Conservation (phyloP, 2,329 filamentous ascomycete species). For the Nemania abortiva region DNA sequence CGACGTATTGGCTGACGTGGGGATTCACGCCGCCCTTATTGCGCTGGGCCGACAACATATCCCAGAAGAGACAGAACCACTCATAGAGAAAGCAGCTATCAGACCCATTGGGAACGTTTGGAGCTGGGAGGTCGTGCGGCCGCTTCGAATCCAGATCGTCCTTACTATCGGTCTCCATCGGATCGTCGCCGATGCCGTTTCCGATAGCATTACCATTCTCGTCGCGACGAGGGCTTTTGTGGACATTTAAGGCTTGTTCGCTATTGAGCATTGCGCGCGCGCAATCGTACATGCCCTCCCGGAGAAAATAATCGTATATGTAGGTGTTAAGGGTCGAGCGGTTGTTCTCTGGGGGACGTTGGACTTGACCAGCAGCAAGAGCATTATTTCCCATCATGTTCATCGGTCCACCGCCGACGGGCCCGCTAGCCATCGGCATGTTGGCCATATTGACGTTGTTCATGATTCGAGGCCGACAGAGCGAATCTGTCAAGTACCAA, state of each 20-base stretch:
- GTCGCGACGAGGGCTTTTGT: slow-evolving; percentile 76
- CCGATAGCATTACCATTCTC: slow-evolving; percentile 74
- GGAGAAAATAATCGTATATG: slow-evolving; percentile 92
- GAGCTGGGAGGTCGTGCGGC: slow-evolving; percentile 82
- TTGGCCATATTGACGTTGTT: slow-evolving; percentile 76
- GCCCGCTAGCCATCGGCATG: slow-evolving; percentile 76
- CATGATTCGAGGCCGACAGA: slow-evolving; percentile 61
- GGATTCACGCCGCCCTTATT: slow-evolving; percentile 70
- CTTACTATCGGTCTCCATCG: slow-evolving; percentile 87
- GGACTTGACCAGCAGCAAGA: slow-evolving; percentile 53
- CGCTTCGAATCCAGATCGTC: slow-evolving; percentile 80
- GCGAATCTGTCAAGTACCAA: slow-evolving; percentile 51
- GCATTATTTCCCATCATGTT: slow-evolving; percentile 73
- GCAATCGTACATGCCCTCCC: slow-evolving; percentile 84
- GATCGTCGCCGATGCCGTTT: slow-evolving; percentile 78
- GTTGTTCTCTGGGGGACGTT: slow-evolving; percentile 56
- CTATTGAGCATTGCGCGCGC: slow-evolving; percentile 79
- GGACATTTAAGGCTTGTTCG: slow-evolving; percentile 74
- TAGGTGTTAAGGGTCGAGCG: slow-evolving; percentile 81
- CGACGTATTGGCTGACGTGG: slow-evolving; percentile 79
- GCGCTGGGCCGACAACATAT: slow-evolving; percentile 88
- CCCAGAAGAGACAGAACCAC: slow-evolving; percentile 98
- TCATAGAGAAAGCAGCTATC: slow-evolving; percentile 92
- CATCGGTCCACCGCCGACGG: slow-evolving; percentile 70
- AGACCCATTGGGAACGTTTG: slow-evolving; percentile 73